Evolutionary conservation across 2,329 filamentous ascomycete genomes (phyloP).

Genomic region (Neonectria coccinea): DNA sequence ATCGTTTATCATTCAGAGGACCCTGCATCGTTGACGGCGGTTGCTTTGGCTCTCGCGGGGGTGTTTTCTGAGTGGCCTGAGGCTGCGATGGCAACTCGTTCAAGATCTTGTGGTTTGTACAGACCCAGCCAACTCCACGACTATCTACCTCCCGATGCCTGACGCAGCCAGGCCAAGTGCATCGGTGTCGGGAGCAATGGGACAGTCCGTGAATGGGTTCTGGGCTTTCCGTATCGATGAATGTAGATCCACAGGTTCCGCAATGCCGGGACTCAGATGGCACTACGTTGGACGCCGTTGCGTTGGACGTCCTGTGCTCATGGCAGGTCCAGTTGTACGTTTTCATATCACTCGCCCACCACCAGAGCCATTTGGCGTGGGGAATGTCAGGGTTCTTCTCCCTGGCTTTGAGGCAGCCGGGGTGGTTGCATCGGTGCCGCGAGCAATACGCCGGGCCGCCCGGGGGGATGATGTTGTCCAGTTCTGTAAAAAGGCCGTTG

Average conservation of each 20-base stretch:
- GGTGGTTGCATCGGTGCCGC: neutral
- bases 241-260: neutral
- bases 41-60: neutral
- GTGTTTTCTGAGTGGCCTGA: neutral
- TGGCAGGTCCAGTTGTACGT: neutral
- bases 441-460: neutral
- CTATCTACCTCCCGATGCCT: neutral
- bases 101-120: neutral
- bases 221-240: neutral
- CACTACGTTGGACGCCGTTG: neutral
- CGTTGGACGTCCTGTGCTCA: neutral
- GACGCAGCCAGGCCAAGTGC: neutral
- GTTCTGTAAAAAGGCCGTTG: neutral
- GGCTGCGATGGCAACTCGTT: neutral
- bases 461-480: neutral
- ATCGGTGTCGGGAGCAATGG: constrained; percentile 16
- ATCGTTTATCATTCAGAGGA: neutral
- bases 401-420: neutral
- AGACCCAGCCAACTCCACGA: neutral
- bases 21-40: neutral
- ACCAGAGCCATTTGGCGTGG: neutral
- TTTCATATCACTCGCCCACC: neutral
- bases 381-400: neutral
- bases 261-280: neutral
- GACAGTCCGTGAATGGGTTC: no score